phyloP scores from a whole-genome alignment of 169 alveolate species.

The Eimeria necatrix region DNA sequence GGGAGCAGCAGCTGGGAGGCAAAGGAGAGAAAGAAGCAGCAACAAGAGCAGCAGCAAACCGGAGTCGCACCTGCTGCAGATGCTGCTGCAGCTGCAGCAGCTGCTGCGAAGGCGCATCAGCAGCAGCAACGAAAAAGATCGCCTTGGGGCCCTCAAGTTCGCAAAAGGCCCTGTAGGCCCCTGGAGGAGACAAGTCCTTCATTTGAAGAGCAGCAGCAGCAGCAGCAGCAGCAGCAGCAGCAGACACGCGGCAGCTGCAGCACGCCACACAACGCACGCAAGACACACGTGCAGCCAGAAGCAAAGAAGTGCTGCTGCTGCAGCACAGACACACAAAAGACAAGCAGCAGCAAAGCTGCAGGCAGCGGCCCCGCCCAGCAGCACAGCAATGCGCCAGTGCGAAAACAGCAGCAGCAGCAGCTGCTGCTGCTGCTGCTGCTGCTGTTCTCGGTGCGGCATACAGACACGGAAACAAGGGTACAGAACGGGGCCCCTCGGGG shows the following conservation, averaged over 20 bases:
- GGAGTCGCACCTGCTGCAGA: constrained; percentile 7
- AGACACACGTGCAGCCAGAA: background rate
- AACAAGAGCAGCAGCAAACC: background rate
- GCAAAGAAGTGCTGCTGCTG: background rate
- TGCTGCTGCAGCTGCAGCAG: background rate
- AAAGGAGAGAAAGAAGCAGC: background rate
- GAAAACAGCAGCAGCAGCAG: too few relatives aligned
- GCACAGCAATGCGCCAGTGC: too few relatives aligned
- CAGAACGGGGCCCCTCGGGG: too few relatives aligned
- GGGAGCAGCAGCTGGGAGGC: background rate
- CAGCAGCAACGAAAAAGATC: background rate
- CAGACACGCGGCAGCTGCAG: too few relatives aligned
- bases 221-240: background rate
- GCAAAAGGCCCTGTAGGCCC: background rate
- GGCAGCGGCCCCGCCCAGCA: too few relatives aligned
- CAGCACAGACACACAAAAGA: background rate
- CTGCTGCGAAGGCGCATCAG: background rate
- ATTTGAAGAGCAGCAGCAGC: too few relatives aligned
- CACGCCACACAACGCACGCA: background rate
- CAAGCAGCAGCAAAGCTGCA: too few relatives aligned
- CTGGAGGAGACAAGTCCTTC: background rate
- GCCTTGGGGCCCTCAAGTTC: background rate
- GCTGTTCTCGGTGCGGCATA: too few relatives aligned
- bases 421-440: too few relatives aligned
- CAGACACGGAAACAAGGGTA: background rate